Evolutionary conservation across 805 yeast species (phyloP).

Genomic region (Metschnikowia bowlesiae): DNA sequence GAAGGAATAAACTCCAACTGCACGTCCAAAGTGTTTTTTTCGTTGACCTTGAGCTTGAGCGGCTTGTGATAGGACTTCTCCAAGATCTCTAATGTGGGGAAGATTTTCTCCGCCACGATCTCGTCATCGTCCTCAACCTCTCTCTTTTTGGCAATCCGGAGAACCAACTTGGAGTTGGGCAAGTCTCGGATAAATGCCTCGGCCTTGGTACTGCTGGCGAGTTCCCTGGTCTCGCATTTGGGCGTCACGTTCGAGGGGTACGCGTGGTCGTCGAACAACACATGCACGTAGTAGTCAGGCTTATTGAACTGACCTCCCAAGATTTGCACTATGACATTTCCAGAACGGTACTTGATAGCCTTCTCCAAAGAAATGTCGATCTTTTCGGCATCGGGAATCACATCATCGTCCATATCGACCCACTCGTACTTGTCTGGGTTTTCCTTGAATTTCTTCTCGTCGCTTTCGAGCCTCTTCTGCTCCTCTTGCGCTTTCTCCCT

Average conservation of each 20-base stretch:
- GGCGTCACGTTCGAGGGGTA: constrained; percentile 55
- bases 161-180: constrained; percentile 50
- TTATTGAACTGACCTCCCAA: constrained; percentile 45
- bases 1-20: constrained; percentile 62
- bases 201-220: constrained; percentile 46
- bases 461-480: constrained; percentile 42
- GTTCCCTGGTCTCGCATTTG: constrained; percentile 42
- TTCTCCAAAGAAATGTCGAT: constrained; percentile 48
- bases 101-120: constrained; percentile 46
- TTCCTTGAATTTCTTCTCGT: constrained; percentile 49
- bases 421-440: constrained; percentile 64
- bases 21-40: constrained; percentile 36
- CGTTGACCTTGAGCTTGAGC: constrained; percentile 39
- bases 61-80: constrained; percentile 46
- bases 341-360: constrained; percentile 54
- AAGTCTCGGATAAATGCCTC: constrained; percentile 68
- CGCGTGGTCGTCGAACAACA: constrained; percentile 60
- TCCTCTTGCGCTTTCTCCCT: constrained; percentile 32
- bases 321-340: constrained; percentile 55
- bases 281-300: constrained; percentile 50
- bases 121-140: constrained; percentile 46
- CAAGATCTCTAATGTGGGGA: constrained; percentile 52
- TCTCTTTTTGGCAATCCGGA: constrained; percentile 54
- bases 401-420: constrained; percentile 44
- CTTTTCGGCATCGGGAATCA: constrained; percentile 33